These are phyloP conservation scores for Starmerella stigmatis DNA, from an alignment of 805 yeast species.

Conservation along the genomic window DNA sequence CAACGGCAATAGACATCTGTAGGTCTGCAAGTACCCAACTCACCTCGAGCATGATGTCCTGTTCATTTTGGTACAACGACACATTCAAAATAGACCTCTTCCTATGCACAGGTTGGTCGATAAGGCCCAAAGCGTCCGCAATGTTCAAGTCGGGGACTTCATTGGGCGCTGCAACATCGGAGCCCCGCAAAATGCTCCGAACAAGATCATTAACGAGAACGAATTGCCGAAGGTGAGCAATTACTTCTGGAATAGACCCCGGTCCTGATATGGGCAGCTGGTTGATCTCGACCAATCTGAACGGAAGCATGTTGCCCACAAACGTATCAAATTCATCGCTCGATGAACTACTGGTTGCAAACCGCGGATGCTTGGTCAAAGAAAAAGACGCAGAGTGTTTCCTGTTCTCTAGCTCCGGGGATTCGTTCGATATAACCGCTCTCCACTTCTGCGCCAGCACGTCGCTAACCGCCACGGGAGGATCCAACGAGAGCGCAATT, in stretches of 20 bases:
- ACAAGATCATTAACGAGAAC: constrained; percentile 14
- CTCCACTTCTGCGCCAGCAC: constrained; percentile 15
- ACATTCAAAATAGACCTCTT: constrained; percentile 12
- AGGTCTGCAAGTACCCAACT: constrained; percentile 13
- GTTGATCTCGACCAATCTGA: constrained; percentile 21
- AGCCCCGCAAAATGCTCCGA: constrained; percentile 16
- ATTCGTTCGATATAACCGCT: constrained; percentile 11
- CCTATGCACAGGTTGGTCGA: constrained; percentile 19
- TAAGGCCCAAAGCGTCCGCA: constrained; percentile 24
- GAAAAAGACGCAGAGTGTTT: constrained; percentile 8
- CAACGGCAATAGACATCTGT: constrained; percentile 5
- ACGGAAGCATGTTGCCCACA: constrained; percentile 26
- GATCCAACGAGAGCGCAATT: constrained; percentile 29
- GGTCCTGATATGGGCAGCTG: constrained; percentile 29
- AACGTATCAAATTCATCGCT: constrained; percentile 21
- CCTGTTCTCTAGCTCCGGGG: constrained; percentile 16
- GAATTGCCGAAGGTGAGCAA: constrained; percentile 23
- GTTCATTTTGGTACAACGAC: not conserved
- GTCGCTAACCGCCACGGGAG: constrained; percentile 29
- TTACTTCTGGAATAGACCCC: constrained; percentile 23
- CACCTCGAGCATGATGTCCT: constrained; percentile 1
- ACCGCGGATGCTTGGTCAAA: constrained; percentile 20
- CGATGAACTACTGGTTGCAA: constrained; percentile 6
- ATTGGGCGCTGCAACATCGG: constrained; percentile 12
- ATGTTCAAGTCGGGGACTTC: constrained; percentile 23